Conservation (phyloP, 2,329 filamentous ascomycete genomes). For the Fusarium annulatum region DNA sequence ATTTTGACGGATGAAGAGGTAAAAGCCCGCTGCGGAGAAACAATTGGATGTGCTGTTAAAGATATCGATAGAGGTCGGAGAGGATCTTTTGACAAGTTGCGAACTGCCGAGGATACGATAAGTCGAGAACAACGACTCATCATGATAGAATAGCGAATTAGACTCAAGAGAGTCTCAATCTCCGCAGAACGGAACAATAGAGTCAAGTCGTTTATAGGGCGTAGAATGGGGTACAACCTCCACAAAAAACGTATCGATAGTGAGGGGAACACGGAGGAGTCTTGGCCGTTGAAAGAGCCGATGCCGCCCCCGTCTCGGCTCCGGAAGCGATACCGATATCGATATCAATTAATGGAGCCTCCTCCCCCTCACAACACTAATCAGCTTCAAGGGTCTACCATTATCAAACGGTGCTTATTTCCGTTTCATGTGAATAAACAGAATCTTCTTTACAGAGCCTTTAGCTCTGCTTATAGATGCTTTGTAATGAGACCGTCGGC, state of each 20-base stretch:
- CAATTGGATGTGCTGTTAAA: not conserved
- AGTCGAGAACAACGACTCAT: conserved; percentile 23
- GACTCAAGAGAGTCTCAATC: not conserved
- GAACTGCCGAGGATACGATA: conserved; percentile 2
- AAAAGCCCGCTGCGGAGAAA: conserved; percentile 15
- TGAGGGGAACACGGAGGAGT: conserved; percentile 25
- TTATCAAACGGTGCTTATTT: conserved; percentile 1
- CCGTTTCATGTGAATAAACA: not conserved
- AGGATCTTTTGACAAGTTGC: not conserved
- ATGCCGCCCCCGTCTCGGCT: conserved; percentile 27
- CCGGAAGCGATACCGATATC: conserved; percentile 8
- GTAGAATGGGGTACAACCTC: conserved; percentile 5
- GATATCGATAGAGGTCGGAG: not conserved
- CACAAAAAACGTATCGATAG: conserved; percentile 13
- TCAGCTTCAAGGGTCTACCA: not conserved
- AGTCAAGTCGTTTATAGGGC: not conserved
- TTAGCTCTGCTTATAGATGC: not conserved
- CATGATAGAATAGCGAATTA: conserved; percentile 8
- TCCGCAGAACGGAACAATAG: conserved; percentile 18
- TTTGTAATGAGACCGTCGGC: not conserved
- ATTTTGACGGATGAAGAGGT: conserved; percentile 23
- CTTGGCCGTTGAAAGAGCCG: conserved; percentile 23
- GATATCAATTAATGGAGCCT: not conserved
- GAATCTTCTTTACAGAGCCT: not conserved
- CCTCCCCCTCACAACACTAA: conserved; percentile 6